phyloP scores from a whole-genome alignment of 768 basidiomycete genomes.

The Rhizopogon roseolus region DNA sequence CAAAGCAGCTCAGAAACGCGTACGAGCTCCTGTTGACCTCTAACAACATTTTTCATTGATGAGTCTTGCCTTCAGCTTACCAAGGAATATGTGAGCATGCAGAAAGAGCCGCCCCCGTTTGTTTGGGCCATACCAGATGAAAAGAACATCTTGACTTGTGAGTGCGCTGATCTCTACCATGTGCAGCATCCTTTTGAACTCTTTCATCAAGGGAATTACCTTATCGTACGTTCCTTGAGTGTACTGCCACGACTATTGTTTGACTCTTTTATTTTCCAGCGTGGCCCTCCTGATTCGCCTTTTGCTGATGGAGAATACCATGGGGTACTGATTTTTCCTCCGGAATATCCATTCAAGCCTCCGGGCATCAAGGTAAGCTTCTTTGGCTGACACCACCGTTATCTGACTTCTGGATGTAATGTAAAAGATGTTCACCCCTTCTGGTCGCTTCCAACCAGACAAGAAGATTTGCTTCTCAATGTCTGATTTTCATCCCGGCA shows the following conservation, averaged over 20 bases:
- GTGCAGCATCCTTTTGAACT: constrained; percentile 7
- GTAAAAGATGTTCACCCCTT: constrained; percentile 82
- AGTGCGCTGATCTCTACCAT: constrained; percentile 27
- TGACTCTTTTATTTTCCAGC: constrained; percentile 37
- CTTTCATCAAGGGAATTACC: constrained; percentile 77
- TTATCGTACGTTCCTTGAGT: constrained; percentile 60
- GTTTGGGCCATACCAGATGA: constrained; percentile 95
- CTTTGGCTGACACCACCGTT: not conserved
- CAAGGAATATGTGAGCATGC: constrained; percentile 91
- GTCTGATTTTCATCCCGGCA: constrained; percentile 92
- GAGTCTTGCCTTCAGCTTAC: constrained; percentile 44
- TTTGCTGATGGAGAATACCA: constrained; percentile 93
- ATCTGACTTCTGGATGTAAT: constrained; percentile 4
- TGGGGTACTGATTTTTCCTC: constrained; percentile 85
- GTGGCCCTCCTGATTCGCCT: constrained; percentile 91
- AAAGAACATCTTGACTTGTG: constrained; percentile 95
- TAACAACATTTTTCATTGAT: constrained; percentile 1
- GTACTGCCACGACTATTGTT: not conserved
- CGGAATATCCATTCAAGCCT: constrained; percentile 95
- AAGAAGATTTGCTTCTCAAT: constrained; percentile 98
- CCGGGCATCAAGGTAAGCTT: constrained; percentile 88
- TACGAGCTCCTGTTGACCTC: constrained; percentile 29
- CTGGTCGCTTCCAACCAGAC: constrained; percentile 86
- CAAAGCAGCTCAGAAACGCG: constrained; percentile 85
- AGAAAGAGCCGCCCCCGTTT: constrained; percentile 91